Percentiles rank a stretch among this genome's conserved stretches.
Conservation (phyloP, 2,329 filamentous ascomycete genomes). For the Penicillium sp. region DNA sequence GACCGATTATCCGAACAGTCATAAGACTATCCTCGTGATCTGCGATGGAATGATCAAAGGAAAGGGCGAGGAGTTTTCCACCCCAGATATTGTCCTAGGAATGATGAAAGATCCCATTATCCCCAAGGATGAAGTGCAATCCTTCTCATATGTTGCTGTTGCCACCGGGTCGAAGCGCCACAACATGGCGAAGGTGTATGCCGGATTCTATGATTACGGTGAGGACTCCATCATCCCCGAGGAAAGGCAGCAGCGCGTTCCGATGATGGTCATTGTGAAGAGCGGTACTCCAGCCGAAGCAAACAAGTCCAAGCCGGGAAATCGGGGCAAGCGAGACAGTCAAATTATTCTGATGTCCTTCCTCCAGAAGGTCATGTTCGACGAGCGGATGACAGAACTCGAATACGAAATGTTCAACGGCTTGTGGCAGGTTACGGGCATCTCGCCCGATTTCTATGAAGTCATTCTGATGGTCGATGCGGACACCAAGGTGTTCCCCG, state of each 20-base stretch:
- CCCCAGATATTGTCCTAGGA: slow-evolving; percentile 75
- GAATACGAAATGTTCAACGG: slow-evolving; percentile 99
- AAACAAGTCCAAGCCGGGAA: slow-evolving; percentile 76
- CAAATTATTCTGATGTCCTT: slow-evolving; percentile 99
- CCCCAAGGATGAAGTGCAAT: slow-evolving; percentile 68
- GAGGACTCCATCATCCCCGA: slow-evolving; percentile 64
- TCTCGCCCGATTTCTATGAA: slow-evolving; percentile 96
- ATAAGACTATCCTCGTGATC: slow-evolving; percentile 91
- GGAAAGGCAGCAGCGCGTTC: slow-evolving; percentile 90
- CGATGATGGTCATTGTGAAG: slow-evolving; percentile 95
- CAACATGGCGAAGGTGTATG: slow-evolving; percentile 98
- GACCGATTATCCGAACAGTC: slow-evolving; percentile 97
- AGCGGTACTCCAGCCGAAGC: slow-evolving; percentile 85
- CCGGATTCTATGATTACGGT: slow-evolving; percentile 97
- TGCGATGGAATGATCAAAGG: slow-evolving; percentile 98
- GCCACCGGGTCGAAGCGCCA: slow-evolving; percentile 92
- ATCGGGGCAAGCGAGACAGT: slow-evolving; percentile 96
- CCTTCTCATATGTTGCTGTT: slow-evolving; percentile 93
- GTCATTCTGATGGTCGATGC: slow-evolving; percentile 98
- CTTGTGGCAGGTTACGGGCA: slow-evolving; percentile 95
- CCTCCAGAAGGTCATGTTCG: slow-evolving; percentile 99
- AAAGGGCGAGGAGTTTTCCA: slow-evolving; percentile 74
- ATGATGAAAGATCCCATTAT: slow-evolving; percentile 93
- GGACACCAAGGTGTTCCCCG: slow-evolving; percentile 97
- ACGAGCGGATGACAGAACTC: slow-evolving; percentile 98